Evolutionary conservation across 2,329 filamentous ascomycete species (phyloP).

Genomic region (Arthrobotrys musiformis): DNA sequence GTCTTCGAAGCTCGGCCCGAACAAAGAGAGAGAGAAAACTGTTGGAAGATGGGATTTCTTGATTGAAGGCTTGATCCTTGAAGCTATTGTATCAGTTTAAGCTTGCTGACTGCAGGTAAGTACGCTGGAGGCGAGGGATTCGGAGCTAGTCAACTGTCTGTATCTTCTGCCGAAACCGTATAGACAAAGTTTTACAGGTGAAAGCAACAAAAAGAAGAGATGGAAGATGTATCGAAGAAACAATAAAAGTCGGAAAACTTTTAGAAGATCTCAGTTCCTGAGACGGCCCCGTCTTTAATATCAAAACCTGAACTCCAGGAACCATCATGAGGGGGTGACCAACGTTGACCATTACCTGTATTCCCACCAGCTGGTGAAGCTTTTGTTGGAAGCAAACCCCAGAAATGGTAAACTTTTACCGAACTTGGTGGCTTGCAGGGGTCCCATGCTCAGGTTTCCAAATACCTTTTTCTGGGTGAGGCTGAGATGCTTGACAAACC

Average conservation of each 20-base stretch:
- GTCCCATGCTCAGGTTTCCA: slow-evolving; percentile 53
- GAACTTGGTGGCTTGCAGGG: slow-evolving; percentile 34
- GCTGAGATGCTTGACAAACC: slow-evolving; percentile 48
- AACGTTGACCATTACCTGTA: background rate
- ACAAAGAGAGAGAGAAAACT: background rate
- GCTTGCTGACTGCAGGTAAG: slow-evolving; percentile 41
- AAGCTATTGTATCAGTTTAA: slow-evolving; percentile 26
- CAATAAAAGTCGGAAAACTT: slow-evolving; percentile 20
- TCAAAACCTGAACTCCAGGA: background rate
- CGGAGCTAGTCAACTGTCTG: background rate
- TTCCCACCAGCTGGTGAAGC: background rate
- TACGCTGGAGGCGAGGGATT: background rate
- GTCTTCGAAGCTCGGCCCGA: too few relatives aligned
- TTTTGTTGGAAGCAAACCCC: slow-evolving; percentile 21
- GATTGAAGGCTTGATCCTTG: slow-evolving; percentile 36
- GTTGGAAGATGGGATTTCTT: background rate
- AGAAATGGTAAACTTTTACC: slow-evolving; percentile 52
- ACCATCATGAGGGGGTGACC: slow-evolving; percentile 19
- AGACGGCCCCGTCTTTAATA: slow-evolving; percentile 28
- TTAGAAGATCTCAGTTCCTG: background rate
- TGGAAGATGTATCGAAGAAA: background rate
- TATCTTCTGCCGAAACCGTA: background rate
- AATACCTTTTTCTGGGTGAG: slow-evolving; percentile 53
- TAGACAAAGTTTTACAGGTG: background rate
- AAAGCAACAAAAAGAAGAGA: background rate